A percentile compares a stretch with the other conserved stretches of the same genome.
Evolutionary conservation across 345 rosid genomes (phyloP).

Genomic region (Melaleuca quinquenervia): DNA sequence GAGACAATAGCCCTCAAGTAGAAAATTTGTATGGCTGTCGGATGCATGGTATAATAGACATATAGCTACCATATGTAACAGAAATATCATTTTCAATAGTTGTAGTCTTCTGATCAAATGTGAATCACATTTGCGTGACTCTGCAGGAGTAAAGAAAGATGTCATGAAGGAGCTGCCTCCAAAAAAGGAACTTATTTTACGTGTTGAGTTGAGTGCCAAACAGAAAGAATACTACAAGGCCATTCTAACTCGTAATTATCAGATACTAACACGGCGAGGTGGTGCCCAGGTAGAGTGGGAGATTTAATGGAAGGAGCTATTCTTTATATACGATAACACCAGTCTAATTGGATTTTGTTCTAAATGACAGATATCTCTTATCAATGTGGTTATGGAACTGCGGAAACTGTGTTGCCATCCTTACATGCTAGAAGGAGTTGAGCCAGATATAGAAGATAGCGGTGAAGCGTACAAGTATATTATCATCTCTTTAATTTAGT

Average conservation of each 20-base stretch:
- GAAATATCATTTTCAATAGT: not conserved
- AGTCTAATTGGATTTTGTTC: constrained; percentile 1
- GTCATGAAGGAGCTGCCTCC: constrained; percentile 99
- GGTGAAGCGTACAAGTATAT: constrained; percentile 70
- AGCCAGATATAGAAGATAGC: constrained; percentile 58
- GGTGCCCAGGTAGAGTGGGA: constrained; percentile 66
- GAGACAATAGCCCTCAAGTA: not conserved
- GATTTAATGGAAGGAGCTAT: not conserved
- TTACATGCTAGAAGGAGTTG: constrained; percentile 93
- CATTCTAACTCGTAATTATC: constrained; percentile 90
- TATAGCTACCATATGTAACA: not conserved
- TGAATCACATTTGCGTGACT: constrained; percentile 1
- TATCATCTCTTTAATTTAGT: not conserved
- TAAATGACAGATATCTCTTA: constrained; percentile 73
- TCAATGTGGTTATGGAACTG: constrained; percentile 96
- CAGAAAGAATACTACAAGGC: constrained; percentile 99
- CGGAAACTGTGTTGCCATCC: constrained; percentile 99
- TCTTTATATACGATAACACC: not conserved
- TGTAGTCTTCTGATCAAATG: not conserved
- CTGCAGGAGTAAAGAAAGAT: constrained; percentile 95
- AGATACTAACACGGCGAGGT: constrained; percentile 79
- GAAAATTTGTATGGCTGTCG: not conserved
- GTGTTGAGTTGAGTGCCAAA: constrained; percentile 83
- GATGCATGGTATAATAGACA: not conserved
- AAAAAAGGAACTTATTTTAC: constrained; percentile 94